Evolutionary conservation across 306 rosid genomes (phyloP), one percentile per base, ranked within the genome.

Genomic region (Glycine tomentella): DNA sequence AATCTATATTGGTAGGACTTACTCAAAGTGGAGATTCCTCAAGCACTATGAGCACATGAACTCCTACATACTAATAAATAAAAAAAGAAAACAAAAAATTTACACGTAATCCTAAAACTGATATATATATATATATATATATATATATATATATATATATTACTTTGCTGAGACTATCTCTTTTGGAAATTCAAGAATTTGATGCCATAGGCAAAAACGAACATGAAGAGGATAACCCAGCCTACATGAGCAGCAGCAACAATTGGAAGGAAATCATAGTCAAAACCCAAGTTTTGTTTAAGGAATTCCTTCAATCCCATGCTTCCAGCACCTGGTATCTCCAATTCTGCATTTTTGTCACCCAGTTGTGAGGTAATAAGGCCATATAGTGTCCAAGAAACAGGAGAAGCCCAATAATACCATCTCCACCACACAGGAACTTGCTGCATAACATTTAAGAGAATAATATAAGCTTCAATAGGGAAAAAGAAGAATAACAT

Each of bases 381-480:
- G 58, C 88, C 88, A 78, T 85, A 81, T 2, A 85, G 3, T 53
- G 88, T 66, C 88, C 88, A 85, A 12, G 86, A 67, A 81, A 57
- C 10, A 13, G 86, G 88, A 67, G 83, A 77, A 66, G 84, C 88
- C 86, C 88, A 85, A 53, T 85, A 81, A 58, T 89, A 87, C 97
- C 97, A 93, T 77, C 93, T 90, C 98, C 97, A 89, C 98, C 97
- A 93, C 11, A 90, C 8, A 40, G 98, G 97, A 16, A 90, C 90
- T 66, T 68, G 83, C 97, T 91, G 90, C 88, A 88, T 48, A 82
- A 80, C 65, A 69, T 74, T 77, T 52, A 20, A 8, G 31, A 25
- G 31, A 25, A 38, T 38, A 38, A 66, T 0, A 42, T 68, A n/a
- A 76, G 84, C 58, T 79, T 51, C 1, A 42, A 42, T 65, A 17